Conservation (phyloP, 345 rosid species). For the Eucalyptus grandis region DNA sequence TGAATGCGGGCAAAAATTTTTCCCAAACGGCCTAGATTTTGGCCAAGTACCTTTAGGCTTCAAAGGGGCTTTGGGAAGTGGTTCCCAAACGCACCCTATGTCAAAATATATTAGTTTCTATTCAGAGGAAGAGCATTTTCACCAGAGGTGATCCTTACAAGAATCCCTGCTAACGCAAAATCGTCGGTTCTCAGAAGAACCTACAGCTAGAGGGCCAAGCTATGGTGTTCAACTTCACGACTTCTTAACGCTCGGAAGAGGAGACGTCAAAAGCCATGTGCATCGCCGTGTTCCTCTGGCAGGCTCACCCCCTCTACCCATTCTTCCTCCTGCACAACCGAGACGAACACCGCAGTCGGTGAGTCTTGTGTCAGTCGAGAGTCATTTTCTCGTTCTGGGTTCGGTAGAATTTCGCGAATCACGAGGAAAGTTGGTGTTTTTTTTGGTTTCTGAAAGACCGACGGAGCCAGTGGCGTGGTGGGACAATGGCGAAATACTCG, state of each 20-base stretch:
- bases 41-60: too few species aligned
- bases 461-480: conserved; percentile 67
- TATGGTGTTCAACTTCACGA: not conserved
- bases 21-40: too few species aligned
- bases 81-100: too few species aligned
- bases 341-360: conserved; percentile 65
- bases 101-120: not conserved
- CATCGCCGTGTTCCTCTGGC: conserved; percentile 62
- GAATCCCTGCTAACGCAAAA: not conserved
- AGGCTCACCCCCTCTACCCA: conserved; percentile 58
- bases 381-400: not conserved
- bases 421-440: not conserved
- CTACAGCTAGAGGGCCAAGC: not conserved
- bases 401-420: not conserved
- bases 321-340: conserved; percentile 61
- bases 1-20: too few species aligned
- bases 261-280: conserved; percentile 13
- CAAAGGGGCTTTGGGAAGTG: too few species aligned
- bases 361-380: not conserved
- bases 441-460: conserved; percentile 21
- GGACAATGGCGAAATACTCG: conserved; percentile 45
- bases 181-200: not conserved
- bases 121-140: not conserved
- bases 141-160: not conserved
- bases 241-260: not conserved